A percentile compares a stretch with the other conserved stretches of the same genome.
phyloP scores from a whole-genome alignment of 2,329 filamentous ascomycete species.

The Trichoderma semiorbis region DNA sequence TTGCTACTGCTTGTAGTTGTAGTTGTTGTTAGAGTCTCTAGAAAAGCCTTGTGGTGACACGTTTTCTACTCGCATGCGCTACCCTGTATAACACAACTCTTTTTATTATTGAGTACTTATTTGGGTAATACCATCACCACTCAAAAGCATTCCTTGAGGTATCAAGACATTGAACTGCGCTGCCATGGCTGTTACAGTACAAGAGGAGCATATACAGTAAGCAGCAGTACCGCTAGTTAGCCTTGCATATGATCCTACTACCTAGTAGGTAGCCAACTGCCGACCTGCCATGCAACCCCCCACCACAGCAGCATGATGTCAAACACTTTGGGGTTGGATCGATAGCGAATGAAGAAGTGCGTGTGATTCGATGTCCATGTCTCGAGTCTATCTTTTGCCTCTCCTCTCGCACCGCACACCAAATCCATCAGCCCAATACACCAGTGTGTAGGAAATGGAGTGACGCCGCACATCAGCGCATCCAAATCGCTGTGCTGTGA shows the following conservation, averaged over 20 bases:
- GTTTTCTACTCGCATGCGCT: not conserved
- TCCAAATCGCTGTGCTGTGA: not conserved
- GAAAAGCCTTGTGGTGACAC: not conserved
- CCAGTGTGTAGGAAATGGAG: not conserved
- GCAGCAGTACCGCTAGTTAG: not conserved
- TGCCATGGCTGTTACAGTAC: not conserved
- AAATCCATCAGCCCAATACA: not conserved
- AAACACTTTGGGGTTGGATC: not conserved
- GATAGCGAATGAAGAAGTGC: not conserved
- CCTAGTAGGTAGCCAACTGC: not conserved
- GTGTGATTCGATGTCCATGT: not conserved
- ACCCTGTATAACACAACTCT: not conserved
- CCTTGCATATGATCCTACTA: not conserved
- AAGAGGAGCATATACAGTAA: not conserved
- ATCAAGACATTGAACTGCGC: not conserved
- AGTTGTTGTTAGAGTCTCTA: not conserved
- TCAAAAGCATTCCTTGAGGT: not conserved
- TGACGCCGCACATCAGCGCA: not conserved
- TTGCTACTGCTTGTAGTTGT: not conserved
- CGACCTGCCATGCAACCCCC: not conserved
- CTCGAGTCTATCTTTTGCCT: not conserved
- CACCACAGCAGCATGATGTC: not conserved
- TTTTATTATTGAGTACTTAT: not conserved
- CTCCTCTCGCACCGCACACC: not conserved
- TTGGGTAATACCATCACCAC: not conserved